Conservation (phyloP, 306 rosid species). For the Gynostemma pentaphyllum region DNA sequence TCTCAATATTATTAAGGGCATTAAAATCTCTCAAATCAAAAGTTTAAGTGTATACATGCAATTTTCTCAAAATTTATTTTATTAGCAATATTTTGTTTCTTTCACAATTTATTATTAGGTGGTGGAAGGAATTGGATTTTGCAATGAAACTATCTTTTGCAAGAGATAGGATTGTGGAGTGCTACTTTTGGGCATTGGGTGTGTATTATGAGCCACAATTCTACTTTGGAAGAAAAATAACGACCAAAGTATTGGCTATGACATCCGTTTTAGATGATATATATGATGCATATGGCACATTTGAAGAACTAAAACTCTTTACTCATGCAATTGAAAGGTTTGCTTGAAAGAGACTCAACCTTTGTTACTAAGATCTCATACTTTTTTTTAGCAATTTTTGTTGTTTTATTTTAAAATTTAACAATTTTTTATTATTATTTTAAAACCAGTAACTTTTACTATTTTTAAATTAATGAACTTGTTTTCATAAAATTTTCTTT, state of each 20-base stretch:
- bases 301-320: conserved; percentile 29
- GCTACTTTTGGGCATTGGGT: conserved; percentile 27
- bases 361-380: too few relatives aligned
- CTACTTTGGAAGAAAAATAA: conserved; percentile 11
- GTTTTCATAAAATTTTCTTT: too few relatives aligned
- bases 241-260: background rate
- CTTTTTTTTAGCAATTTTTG: too few relatives aligned
- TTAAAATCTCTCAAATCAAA: background rate
- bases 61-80: too few relatives aligned
- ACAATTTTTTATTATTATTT: too few relatives aligned
- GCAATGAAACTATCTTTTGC: conserved; percentile 14
- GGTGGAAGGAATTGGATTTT: conserved; percentile 37
- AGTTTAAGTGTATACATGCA: background rate
- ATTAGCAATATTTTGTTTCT: too few relatives aligned
- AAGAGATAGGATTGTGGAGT: conserved; percentile 37
- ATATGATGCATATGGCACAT: conserved; percentile 35
- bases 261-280: conserved; percentile 25
- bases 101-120: conserved; percentile 7
- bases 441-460: too few relatives aligned
- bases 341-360: too few relatives aligned
- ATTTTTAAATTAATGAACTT: too few relatives aligned
- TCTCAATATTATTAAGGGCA: too few relatives aligned
- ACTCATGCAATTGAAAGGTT: conserved; percentile 34
- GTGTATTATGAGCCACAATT: conserved; percentile 19
- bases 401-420: too few relatives aligned